phyloP scores from a whole-genome alignment of 1,284 basidiomycete genomes.

The Neonothopanus nambi region DNA sequence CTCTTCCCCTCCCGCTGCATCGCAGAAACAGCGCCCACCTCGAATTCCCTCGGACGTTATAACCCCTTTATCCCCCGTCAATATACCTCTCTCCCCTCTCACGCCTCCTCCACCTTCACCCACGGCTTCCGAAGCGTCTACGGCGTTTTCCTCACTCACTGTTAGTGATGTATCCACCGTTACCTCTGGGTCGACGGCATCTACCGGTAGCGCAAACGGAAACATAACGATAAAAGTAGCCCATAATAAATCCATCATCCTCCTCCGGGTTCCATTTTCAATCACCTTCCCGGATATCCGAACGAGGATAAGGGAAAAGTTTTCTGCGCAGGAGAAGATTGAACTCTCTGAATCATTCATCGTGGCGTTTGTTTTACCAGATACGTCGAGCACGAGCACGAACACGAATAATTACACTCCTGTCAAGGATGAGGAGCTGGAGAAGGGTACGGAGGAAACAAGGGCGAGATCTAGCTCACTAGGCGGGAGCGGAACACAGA shows the following conservation, averaged over 20 bases:
- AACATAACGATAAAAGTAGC: slow-evolving; percentile 65
- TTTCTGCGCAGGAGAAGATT: slow-evolving; percentile 57
- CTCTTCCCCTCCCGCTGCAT: slow-evolving; percentile 18
- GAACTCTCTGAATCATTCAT: slow-evolving; percentile 53
- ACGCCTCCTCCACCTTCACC: slow-evolving; percentile 5
- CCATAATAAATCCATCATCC: slow-evolving; percentile 58
- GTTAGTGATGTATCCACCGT: slow-evolving; percentile 5
- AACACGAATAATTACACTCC: too few species aligned
- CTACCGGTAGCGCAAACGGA: slow-evolving; percentile 24
- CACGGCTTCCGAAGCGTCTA: slow-evolving; percentile 26
- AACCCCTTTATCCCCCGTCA: slow-evolving; percentile 13
- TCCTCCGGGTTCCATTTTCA: slow-evolving; percentile 53
- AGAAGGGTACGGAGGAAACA: slow-evolving; percentile 2
- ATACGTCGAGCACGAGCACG: slow-evolving; percentile 26
- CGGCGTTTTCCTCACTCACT: slow-evolving; percentile 29
- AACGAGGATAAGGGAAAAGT: slow-evolving; percentile 59
- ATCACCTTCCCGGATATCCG: slow-evolving; percentile 52
- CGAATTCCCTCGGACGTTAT: slow-evolving; percentile 18
- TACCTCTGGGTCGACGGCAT: slow-evolving; percentile 21
- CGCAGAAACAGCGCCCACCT: slow-evolving; percentile 12
- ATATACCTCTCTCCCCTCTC: not conserved
- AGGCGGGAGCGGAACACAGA: slow-evolving; percentile 8
- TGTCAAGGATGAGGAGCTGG: too few species aligned
- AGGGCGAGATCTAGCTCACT: slow-evolving; percentile 15
- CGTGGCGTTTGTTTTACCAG: slow-evolving; percentile 47